A percentile compares a stretch with the other conserved stretches of the same genome.
phyloP scores from a whole-genome alignment of 2,329 filamentous ascomycete species.

The Aspergillus nomiae region DNA sequence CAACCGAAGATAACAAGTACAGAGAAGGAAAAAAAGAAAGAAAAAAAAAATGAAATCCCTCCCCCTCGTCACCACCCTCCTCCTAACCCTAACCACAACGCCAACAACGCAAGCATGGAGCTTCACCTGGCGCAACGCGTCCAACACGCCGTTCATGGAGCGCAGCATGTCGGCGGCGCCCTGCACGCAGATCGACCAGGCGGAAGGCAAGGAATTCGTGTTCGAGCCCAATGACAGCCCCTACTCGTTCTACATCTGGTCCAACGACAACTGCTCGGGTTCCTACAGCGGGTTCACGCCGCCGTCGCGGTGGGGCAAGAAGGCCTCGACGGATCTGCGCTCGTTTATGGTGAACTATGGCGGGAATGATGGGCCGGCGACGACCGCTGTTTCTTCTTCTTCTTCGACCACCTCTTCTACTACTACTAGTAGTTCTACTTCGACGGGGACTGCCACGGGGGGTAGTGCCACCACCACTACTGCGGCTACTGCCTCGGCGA shows the following conservation, averaged over 20 bases:
- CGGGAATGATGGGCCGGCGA: not conserved
- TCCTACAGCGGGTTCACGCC: constrained; percentile 9
- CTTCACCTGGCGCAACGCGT: constrained; percentile 15
- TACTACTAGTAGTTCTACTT: not conserved
- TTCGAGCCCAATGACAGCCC: constrained; percentile 7
- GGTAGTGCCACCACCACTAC: not conserved
- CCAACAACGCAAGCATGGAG: constrained; percentile 9
- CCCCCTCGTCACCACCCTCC: not conserved
- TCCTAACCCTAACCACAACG: not conserved
- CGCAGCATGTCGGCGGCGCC: not conserved
- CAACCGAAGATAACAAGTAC: too few species aligned
- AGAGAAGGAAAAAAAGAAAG: not conserved
- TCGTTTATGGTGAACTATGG: constrained; percentile 14
- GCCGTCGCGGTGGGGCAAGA: constrained; percentile 7
- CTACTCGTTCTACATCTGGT: constrained; percentile 11
- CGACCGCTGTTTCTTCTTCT: not conserved
- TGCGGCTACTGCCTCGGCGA: not conserved
- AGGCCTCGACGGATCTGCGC: constrained; percentile 5
- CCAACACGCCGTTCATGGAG: constrained; percentile 1
- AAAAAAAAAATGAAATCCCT: not conserved
- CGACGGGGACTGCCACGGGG: not conserved
- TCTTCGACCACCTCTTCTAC: not conserved
- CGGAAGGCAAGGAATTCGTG: constrained; percentile 9
- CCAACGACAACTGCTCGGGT: constrained; percentile 11
- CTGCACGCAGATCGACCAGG: constrained; percentile 15